phyloP scores from a whole-genome alignment of 208 protist genomes.

The Trypanosoma boissoni region DNA sequence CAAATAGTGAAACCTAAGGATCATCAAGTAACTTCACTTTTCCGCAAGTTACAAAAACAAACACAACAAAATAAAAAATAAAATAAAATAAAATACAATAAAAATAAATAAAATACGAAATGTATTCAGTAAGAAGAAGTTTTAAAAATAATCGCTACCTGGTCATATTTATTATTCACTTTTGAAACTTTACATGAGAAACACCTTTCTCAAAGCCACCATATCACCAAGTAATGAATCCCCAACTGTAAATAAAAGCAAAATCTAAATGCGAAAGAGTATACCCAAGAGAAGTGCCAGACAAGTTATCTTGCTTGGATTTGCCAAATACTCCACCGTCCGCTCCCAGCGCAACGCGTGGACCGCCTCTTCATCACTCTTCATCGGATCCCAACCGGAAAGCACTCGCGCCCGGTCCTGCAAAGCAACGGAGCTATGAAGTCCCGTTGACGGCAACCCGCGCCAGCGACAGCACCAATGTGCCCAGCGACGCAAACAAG shows the following conservation, averaged over 20 bases:
- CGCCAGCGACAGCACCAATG: conserved; percentile 24
- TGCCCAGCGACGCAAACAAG: conserved; percentile 7
- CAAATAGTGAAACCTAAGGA: too few relatives aligned
- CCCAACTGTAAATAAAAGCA: neutral
- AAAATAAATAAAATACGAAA: neutral
- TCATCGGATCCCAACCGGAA: neutral
- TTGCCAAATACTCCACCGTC: conserved; percentile 60
- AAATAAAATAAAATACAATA: neutral
- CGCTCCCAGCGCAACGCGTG: conserved; percentile 56
- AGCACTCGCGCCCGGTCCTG: conserved; percentile 17
- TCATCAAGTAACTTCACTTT: neutral
- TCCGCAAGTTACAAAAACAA: neutral
- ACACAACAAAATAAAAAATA: neutral
- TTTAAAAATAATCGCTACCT: neutral
- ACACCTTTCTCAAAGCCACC: neutral
- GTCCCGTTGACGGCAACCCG: conserved; percentile 19
- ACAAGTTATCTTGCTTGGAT: conserved; percentile 44
- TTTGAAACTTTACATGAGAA: conserved; percentile 1
- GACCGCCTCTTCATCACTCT: conserved; percentile 22
- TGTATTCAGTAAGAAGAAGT: too few relatives aligned
- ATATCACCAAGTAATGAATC: neutral
- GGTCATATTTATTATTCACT: neutral
- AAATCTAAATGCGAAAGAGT: conserved; percentile 42
- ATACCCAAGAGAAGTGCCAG: conserved; percentile 39
- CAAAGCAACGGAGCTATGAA: conserved; percentile 6